Conservation (phyloP, 257 asterid species). For the Solanum arcanum region DNA sequence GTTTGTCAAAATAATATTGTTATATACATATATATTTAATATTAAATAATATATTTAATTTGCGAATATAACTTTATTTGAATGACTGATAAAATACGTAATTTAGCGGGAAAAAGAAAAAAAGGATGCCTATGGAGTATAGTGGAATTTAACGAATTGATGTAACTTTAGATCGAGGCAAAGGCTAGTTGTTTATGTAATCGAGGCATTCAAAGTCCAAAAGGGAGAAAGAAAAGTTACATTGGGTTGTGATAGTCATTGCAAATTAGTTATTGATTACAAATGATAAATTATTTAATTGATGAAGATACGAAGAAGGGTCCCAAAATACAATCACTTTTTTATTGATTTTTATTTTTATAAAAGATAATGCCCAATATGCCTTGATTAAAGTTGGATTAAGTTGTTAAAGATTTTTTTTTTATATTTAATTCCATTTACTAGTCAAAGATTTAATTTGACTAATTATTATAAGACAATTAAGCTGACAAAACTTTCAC, state of each 20-base stretch:
- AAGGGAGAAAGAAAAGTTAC: background rate
- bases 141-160: background rate
- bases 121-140: background rate
- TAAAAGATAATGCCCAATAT: background rate
- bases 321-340: background rate
- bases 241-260: background rate
- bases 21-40: too few relatives aligned
- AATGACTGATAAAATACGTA: background rate
- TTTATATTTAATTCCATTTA: background rate
- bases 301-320: background rate
- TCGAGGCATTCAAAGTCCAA: slow-evolving; percentile 2
- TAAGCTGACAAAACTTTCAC: background rate
- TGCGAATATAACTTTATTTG: background rate
- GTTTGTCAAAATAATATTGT: too few relatives aligned
- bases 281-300: background rate
- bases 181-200: background rate
- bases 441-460: background rate
- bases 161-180: background rate
- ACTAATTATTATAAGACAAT: background rate
- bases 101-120: background rate
- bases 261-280: background rate
- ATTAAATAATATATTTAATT: fast-evolving
- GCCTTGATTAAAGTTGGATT: background rate
- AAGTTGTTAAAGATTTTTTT: background rate
- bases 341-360: too few relatives aligned